Evolutionary conservation across 192 early-diverging fungal genomes (phyloP).

Genomic region (Backusella psychrophila): DNA sequence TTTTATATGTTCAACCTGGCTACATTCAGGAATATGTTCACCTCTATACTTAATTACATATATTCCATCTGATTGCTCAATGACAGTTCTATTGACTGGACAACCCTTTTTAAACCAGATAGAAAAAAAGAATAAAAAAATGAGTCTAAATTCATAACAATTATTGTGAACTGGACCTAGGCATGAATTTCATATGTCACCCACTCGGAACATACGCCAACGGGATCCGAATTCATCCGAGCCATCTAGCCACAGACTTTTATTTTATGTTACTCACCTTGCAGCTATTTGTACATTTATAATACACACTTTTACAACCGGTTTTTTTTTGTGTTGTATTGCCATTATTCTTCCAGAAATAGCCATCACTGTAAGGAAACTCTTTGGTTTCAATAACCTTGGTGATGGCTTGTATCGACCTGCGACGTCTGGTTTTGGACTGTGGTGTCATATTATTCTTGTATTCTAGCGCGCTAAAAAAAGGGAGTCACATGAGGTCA

Average conservation of each 20-base stretch:
- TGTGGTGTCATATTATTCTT: conserved; percentile 5
- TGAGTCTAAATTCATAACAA: not conserved
- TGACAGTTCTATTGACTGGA: conserved; percentile 55
- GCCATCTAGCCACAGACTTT: conserved; percentile 12
- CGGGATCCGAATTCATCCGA: conserved; percentile 2
- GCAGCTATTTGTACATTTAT: conserved; percentile 58
- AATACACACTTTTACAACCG: conserved; percentile 57
- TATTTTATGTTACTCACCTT: conserved; percentile 31
- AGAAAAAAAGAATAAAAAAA: conserved; percentile 2
- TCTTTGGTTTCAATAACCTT: conserved; percentile 57
- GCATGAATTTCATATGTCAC: conserved; percentile 27
- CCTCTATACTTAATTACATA: conserved; percentile 55
- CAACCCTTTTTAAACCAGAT: conserved; percentile 19
- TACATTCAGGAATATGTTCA: conserved; percentile 46
- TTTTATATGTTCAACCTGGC: conserved; percentile 32
- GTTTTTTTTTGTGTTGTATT: conserved; percentile 58
- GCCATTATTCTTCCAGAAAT: conserved; percentile 61
- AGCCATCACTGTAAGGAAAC: conserved; percentile 43
- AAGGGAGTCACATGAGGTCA: not conserved
- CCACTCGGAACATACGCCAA: conserved; percentile 9
- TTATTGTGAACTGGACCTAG: conserved; percentile 7
- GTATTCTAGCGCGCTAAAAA: not conserved
- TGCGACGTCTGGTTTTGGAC: conserved; percentile 44
- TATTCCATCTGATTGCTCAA: conserved; percentile 46
- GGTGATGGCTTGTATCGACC: conserved; percentile 59